phyloP scores from a whole-genome alignment of 768 basidiomycete species.

The Mycena galopus region DNA sequence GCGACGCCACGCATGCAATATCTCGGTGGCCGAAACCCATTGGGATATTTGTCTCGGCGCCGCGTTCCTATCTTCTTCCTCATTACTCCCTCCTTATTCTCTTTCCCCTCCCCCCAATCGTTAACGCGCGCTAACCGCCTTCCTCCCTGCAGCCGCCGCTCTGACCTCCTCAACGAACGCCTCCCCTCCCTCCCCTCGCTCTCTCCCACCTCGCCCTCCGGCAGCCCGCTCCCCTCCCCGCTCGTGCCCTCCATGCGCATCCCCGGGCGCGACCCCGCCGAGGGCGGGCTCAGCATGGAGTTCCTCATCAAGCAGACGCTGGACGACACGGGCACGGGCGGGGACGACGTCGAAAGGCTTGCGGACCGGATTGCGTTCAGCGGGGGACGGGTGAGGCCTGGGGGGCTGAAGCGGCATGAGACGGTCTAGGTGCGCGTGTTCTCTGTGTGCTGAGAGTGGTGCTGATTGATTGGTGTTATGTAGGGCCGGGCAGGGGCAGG shows the following conservation, averaged over 20 bases:
- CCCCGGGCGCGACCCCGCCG: slow-evolving; percentile 54
- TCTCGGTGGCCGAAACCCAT: no score
- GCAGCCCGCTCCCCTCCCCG: slow-evolving; percentile 52
- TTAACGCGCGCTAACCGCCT: neutral
- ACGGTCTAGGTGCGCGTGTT: slow-evolving; percentile 11
- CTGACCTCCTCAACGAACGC: slow-evolving; percentile 82
- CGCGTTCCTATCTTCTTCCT: no score
- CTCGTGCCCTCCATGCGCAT: slow-evolving; percentile 72
- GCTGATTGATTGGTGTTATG: neutral
- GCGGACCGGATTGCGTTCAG: slow-evolving; percentile 71
- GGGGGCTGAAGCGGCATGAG: slow-evolving; percentile 30
- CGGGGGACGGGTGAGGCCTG: slow-evolving; percentile 23
- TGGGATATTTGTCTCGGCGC: neutral
- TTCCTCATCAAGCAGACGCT: slow-evolving; percentile 72
- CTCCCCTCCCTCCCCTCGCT: slow-evolving; percentile 65
- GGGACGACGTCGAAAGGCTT: slow-evolving; percentile 68
- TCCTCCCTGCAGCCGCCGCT: slow-evolving; percentile 66
- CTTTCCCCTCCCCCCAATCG: neutral
- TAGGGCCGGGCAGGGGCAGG: neutral
- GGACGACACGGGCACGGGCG: slow-evolving; percentile 60
- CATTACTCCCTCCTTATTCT: no score
- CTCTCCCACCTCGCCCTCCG: slow-evolving; percentile 50
- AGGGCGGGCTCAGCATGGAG: slow-evolving; percentile 73
- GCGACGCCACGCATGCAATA: no score
- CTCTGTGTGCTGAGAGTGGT: neutral